phyloP scores from a whole-genome alignment of 768 basidiomycete species.

The Lentinula aciculospora region DNA sequence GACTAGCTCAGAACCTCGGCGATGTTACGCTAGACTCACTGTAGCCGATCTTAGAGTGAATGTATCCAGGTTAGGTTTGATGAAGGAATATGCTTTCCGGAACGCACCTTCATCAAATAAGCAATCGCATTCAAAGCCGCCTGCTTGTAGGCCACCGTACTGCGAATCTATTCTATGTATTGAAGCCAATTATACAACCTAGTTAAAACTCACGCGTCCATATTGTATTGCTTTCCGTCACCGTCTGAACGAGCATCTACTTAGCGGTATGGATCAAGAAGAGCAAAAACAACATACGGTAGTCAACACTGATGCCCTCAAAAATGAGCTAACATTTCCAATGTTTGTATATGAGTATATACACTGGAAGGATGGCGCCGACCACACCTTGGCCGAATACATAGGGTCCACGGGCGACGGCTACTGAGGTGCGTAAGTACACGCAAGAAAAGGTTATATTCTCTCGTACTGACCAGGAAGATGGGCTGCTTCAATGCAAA shows the following conservation, averaged over 20 bases:
- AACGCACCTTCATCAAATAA: slow-evolving; percentile 58
- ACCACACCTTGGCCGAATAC: slow-evolving; percentile 57
- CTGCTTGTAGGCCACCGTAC: slow-evolving; percentile 75
- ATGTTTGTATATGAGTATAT: not conserved
- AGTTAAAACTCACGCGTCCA: slow-evolving; percentile 54
- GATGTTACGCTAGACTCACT: slow-evolving; percentile 36
- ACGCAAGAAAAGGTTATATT: not conserved
- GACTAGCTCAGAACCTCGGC: not conserved
- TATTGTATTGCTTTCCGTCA: slow-evolving; percentile 69
- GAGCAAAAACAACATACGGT: slow-evolving; percentile 35
- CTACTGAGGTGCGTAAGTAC: slow-evolving; percentile 21
- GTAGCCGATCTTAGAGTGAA: slow-evolving; percentile 50
- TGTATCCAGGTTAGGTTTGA: not conserved
- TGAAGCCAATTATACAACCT: not conserved
- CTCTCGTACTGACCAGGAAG: slow-evolving; percentile 47
- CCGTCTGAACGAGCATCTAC: slow-evolving; percentile 39
- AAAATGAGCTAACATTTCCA: slow-evolving; percentile 48
- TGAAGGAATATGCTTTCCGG: not conserved
- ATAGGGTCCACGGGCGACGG: slow-evolving; percentile 72
- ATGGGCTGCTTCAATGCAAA: slow-evolving; percentile 72
- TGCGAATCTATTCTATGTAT: slow-evolving; percentile 14
- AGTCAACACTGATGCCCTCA: slow-evolving; percentile 70
- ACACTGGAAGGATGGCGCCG: too few species aligned
- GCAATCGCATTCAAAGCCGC: slow-evolving; percentile 72
- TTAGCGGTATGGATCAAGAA: not conserved